Percentiles rank a stretch among this genome's conserved stretches.
These are phyloP conservation scores for Magnusiomyces paraingens DNA, from an alignment of 1,139 yeast genomes.

Conservation along the genomic window DNA sequence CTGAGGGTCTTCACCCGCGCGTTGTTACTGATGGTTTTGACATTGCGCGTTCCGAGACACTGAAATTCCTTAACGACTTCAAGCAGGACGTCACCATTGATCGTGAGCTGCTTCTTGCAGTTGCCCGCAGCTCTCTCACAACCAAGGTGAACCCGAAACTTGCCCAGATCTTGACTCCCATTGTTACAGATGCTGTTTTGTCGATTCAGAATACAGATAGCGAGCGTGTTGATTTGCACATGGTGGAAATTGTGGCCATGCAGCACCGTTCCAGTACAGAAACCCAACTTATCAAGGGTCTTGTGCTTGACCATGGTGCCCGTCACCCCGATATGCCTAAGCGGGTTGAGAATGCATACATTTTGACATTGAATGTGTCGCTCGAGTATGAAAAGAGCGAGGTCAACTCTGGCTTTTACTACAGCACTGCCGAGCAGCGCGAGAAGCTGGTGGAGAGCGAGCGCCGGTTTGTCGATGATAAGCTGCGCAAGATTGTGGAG, in stretches of 20 bases:
- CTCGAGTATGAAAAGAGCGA: constrained; percentile 97
- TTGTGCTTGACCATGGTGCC: constrained; percentile 97
- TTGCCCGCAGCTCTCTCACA: constrained; percentile 80
- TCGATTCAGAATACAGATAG: constrained; percentile 54
- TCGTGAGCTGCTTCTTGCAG: constrained; percentile 83
- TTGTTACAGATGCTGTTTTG: constrained; percentile 93
- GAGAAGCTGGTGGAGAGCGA: constrained; percentile 93
- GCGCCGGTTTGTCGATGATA: constrained; percentile 90
- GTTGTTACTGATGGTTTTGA: constrained; percentile 95
- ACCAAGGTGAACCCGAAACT: constrained; percentile 79
- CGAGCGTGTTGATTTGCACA: constrained; percentile 72
- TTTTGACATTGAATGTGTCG: constrained; percentile 85
- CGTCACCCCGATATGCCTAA: constrained; percentile 99
- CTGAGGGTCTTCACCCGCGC: constrained; percentile 95
- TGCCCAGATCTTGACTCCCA: constrained; percentile 78
- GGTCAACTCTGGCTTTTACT: constrained; percentile 93
- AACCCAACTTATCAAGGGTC: constrained; percentile 77
- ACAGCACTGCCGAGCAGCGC: constrained; percentile 92
- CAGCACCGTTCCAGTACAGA: constrained; percentile 85
- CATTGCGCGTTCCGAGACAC: constrained; percentile 68
- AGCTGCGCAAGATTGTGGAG: constrained; percentile 83
- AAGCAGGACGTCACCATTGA: constrained; percentile 46
- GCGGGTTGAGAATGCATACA: constrained; percentile 71
- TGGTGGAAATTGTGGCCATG: constrained; percentile 99
- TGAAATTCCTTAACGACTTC: constrained; percentile 62